These are phyloP conservation scores for Leccinellum luteum DNA, from an alignment of 768 basidiomycete genomes.

Conservation along the genomic window DNA sequence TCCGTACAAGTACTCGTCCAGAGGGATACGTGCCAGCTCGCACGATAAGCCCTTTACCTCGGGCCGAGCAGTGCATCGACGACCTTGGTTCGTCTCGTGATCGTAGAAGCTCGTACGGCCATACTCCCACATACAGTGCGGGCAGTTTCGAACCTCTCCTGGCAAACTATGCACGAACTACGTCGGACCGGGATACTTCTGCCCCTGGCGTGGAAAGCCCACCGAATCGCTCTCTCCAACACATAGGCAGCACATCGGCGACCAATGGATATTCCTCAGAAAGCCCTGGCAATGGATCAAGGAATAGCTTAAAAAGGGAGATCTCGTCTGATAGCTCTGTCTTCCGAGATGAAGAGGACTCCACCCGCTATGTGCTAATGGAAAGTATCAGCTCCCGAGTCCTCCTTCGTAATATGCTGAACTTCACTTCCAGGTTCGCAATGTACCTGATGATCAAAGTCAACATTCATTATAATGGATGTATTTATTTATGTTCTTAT, in stretches of 20 bases:
- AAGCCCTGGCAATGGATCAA: slow-evolving; percentile 27
- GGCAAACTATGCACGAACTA: slow-evolving; percentile 38
- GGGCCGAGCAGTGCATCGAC: slow-evolving; percentile 14
- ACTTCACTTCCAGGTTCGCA: slow-evolving; percentile 46
- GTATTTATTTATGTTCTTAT: slow-evolving; percentile 6
- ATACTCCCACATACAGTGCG: slow-evolving; percentile 48
- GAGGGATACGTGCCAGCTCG: slow-evolving; percentile 47
- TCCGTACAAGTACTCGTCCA: slow-evolving; percentile 12
- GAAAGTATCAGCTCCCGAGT: slow-evolving; percentile 32
- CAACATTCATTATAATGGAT: slow-evolving; percentile 25
- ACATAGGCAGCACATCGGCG: not conserved
- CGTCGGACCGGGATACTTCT: slow-evolving; percentile 19
- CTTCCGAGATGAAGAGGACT: slow-evolving; percentile 52
- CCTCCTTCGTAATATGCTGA: slow-evolving; percentile 9
- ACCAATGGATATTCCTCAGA: slow-evolving; percentile 11
- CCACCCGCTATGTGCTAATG: slow-evolving; percentile 53
- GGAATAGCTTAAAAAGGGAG: slow-evolving; percentile 20
- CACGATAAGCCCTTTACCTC: slow-evolving; percentile 47
- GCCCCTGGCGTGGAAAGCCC: slow-evolving; percentile 24
- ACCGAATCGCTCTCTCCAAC: slow-evolving; percentile 25
- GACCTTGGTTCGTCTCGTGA: slow-evolving; percentile 30
- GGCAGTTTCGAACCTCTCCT: slow-evolving; percentile 64
- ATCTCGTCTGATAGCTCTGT: slow-evolving; percentile 23
- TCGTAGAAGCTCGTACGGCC: slow-evolving; percentile 34
- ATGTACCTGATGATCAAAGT: slow-evolving; percentile 47